These are phyloP conservation scores for Talaromyces ruber DNA, from an alignment of 495 filamentous ascomycete species.

Conservation along the genomic window DNA sequence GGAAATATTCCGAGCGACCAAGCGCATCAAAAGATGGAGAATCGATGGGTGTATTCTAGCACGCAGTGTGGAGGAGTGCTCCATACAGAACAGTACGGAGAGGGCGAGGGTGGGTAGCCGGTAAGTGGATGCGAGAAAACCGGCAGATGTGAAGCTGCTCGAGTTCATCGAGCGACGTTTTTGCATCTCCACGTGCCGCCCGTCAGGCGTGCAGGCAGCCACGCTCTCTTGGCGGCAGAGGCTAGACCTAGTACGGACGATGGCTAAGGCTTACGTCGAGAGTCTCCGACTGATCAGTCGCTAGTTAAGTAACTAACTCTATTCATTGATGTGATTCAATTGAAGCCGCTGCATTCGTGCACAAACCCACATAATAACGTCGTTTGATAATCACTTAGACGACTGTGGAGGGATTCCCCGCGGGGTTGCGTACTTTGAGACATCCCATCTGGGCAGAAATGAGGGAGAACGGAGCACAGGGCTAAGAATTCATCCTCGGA, in stretches of 20 bases:
- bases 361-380: neutral
- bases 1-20: neutral
- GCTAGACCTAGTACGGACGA: neutral
- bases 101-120: neutral
- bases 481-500: neutral
- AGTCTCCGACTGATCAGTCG: neutral
- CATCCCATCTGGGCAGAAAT: neutral
- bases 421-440: neutral
- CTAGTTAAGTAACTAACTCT: neutral
- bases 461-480: neutral
- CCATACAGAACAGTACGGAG: neutral
- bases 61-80: neutral
- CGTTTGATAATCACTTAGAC: neutral
- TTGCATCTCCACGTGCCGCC: neutral
- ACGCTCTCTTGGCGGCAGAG: neutral
- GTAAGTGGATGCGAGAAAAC: neutral
- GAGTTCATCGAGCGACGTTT: neutral
- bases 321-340: neutral
- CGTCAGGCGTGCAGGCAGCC: neutral
- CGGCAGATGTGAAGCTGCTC: neutral
- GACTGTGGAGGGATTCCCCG: neutral
- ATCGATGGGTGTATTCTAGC: neutral
- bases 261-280: neutral
- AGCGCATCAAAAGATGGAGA: neutral
- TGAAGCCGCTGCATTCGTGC: neutral